Evolutionary conservation across 148 eudicot species (phyloP).

Genomic region (Persicaria tinctoria): DNA sequence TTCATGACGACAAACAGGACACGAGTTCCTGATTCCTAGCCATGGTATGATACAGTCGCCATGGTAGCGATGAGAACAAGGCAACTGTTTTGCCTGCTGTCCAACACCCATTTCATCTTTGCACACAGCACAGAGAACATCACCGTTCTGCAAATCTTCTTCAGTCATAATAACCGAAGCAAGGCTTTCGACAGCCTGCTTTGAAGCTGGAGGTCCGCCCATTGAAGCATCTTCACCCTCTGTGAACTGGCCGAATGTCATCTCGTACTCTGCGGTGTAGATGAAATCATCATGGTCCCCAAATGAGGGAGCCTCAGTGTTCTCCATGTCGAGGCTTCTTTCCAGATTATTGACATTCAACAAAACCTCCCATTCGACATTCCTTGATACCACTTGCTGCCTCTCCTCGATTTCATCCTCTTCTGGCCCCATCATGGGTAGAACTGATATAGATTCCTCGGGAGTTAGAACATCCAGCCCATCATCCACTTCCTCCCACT

Average conservation of each 20-base stretch:
- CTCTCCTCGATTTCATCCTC: slow-evolving; percentile 26
- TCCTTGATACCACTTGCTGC: slow-evolving; percentile 19
- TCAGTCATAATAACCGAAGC: slow-evolving; percentile 27
- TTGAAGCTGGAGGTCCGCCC: slow-evolving; percentile 55
- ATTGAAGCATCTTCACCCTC: slow-evolving; percentile 29
- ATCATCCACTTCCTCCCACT: slow-evolving; percentile 66
- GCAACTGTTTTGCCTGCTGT: slow-evolving; percentile 43
- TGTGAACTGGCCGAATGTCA: slow-evolving; percentile 51
- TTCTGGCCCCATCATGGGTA: slow-evolving; percentile 17
- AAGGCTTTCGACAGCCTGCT: slow-evolving; percentile 29
- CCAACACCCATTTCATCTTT: slow-evolving; percentile 51
- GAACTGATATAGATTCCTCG: slow-evolving; percentile 26
- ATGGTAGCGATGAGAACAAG: slow-evolving; percentile 63
- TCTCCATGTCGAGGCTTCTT: slow-evolving; percentile 19
- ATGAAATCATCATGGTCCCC: slow-evolving; percentile 32
- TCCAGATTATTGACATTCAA: slow-evolving; percentile 25
- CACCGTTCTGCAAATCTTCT: slow-evolving; percentile 33
- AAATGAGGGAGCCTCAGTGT: slow-evolving; percentile 14
- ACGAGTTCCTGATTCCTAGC: slow-evolving; percentile 63
- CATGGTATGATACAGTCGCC: slow-evolving; percentile 68
- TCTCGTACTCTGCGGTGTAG: slow-evolving; percentile 35
- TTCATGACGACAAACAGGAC: slow-evolving; percentile 68
- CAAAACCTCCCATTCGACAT: slow-evolving; percentile 43
- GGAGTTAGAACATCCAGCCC: slow-evolving; percentile 36
- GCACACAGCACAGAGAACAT: slow-evolving; percentile 57